Evolutionary conservation across 2,329 filamentous ascomycete genomes (phyloP).

Genomic region (Penicillium polonicum): DNA sequence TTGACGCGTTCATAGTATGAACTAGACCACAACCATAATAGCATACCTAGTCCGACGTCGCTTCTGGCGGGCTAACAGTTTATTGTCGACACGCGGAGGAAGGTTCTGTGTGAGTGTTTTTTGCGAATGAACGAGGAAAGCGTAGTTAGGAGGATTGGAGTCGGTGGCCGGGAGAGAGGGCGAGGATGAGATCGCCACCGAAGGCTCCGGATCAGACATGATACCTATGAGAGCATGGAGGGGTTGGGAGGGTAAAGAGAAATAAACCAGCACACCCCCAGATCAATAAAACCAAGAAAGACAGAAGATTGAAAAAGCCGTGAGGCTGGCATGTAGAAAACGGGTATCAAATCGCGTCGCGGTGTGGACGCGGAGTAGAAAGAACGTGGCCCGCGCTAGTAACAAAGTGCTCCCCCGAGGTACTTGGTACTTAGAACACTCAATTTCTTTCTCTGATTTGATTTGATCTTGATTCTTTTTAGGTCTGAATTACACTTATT

Average conservation of each 20-base stretch:
- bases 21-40: not conserved
- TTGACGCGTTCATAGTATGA: slow-evolving; percentile 20
- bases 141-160: slow-evolving; percentile 44
- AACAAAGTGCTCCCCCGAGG: slow-evolving; percentile 15
- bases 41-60: slow-evolving; percentile 61
- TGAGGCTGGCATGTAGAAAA: slow-evolving; percentile 27
- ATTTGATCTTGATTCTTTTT: not conserved
- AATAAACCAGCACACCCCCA: slow-evolving; percentile 7
- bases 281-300: slow-evolving; percentile 10
- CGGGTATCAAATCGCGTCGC: slow-evolving; percentile 33
- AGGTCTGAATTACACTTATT: not conserved
- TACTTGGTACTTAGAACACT: slow-evolving; percentile 11
- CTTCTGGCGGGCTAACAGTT: slow-evolving; percentile 60
- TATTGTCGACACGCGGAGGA: slow-evolving; percentile 59
- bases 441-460: not conserved
- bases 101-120: slow-evolving; percentile 56
- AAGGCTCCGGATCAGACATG: slow-evolving; percentile 40
- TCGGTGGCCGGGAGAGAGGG: slow-evolving; percentile 35
- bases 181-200: slow-evolving; percentile 36
- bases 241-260: slow-evolving; percentile 10
- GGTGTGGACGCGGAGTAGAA: slow-evolving; percentile 35
- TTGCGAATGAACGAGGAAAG: slow-evolving; percentile 61
- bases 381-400: slow-evolving; percentile 31
- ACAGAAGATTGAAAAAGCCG: slow-evolving; percentile 3
- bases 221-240: slow-evolving; percentile 21